Conservation (phyloP, 306 rosid species). For the Gastrolobium villosum region DNA sequence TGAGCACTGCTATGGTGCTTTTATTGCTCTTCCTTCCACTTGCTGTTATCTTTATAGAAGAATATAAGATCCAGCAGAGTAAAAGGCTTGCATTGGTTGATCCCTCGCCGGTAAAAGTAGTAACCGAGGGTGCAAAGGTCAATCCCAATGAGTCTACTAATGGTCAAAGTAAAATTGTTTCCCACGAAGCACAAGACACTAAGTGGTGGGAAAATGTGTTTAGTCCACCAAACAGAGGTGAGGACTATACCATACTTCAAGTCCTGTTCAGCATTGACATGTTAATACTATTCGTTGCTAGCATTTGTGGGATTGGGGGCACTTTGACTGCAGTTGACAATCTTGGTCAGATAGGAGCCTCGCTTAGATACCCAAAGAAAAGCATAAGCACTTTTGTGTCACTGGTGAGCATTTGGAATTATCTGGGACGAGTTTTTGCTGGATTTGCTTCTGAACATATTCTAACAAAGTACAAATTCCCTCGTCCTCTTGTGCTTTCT, state of each 20-base stretch:
- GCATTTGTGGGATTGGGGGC: conserved; percentile 73
- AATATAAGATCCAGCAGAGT: conserved; percentile 50
- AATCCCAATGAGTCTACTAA: background rate
- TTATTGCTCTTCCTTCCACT: conserved; percentile 71
- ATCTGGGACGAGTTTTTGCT: conserved; percentile 60
- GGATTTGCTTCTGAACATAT: conserved; percentile 66
- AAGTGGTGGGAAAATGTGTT: conserved; percentile 62
- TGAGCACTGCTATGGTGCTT: conserved; percentile 56
- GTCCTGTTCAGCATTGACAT: conserved; percentile 72
- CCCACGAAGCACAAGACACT: background rate
- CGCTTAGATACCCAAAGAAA: conserved; percentile 56
- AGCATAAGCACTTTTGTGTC: conserved; percentile 73
- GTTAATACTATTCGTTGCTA: conserved; percentile 55
- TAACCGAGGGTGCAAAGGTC: conserved; percentile 29
- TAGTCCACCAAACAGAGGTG: conserved; percentile 69
- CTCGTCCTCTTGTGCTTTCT: conserved; percentile 66
- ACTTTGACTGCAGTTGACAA: conserved; percentile 68
- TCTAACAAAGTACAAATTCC: conserved; percentile 52
- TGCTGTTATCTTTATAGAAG: conserved; percentile 58
- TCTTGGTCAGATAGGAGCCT: conserved; percentile 70
- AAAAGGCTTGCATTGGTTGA: conserved; percentile 43
- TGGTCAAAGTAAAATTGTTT: background rate
- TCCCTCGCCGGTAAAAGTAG: conserved; percentile 44
- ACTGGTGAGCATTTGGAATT: conserved; percentile 71
- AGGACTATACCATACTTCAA: conserved; percentile 72